phyloP scores from a whole-genome alignment of 2,329 filamentous ascomycete species.

The Magnaporthales sp. region DNA sequence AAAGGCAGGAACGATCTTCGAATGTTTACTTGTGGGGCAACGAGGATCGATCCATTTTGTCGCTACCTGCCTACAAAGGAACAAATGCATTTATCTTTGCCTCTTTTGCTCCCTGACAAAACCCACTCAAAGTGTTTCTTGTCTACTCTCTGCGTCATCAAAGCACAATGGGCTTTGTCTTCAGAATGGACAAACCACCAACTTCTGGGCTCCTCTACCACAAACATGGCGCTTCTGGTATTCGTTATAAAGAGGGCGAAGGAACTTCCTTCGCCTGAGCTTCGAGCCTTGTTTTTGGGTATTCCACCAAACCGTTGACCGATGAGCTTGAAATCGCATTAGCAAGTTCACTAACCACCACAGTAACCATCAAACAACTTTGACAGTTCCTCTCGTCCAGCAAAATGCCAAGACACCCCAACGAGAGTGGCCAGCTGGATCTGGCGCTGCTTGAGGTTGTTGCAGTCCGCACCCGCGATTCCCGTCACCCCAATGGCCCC shows the following conservation, averaged over 20 bases:
- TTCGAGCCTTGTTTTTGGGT: neutral
- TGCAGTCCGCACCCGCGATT: neutral
- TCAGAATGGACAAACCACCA: neutral
- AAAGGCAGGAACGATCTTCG: neutral
- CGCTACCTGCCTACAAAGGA: neutral
- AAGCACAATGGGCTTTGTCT: neutral
- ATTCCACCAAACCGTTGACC: neutral
- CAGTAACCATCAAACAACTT: neutral
- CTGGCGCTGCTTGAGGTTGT: neutral
- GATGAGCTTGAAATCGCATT: neutral
- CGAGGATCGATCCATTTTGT: neutral
- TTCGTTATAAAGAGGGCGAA: neutral
- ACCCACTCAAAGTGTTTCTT: too few species aligned
- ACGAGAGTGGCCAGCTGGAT: constrained; percentile 8
- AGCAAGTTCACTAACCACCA: neutral
- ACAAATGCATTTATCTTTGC: neutral
- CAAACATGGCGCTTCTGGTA: neutral
- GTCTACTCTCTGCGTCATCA: neutral
- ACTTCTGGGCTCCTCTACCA: neutral
- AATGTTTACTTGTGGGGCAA: neutral
- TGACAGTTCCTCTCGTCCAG: neutral
- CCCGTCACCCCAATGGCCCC: neutral
- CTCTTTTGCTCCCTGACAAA: neutral
- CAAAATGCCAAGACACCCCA: neutral
- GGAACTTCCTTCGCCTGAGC: neutral